These are phyloP conservation scores for Aspergillus latus DNA, from an alignment of 2,329 filamentous ascomycete genomes.

Conservation along the genomic window DNA sequence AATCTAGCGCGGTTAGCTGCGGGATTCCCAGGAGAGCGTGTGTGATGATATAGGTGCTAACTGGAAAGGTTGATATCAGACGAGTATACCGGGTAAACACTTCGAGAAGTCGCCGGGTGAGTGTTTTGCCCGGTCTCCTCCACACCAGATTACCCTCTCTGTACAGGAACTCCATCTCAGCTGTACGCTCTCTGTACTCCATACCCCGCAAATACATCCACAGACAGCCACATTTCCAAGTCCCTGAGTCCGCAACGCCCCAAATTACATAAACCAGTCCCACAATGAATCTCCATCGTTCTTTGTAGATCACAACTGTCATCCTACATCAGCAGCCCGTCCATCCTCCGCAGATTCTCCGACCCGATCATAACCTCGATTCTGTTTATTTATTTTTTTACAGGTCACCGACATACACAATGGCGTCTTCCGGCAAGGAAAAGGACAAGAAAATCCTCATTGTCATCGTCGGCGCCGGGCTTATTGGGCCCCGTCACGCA, in stretches of 20 bases:
- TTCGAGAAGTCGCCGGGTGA: neutral
- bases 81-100: conserved; percentile 10
- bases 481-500: conserved; percentile 54
- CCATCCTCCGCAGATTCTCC: too few species aligned
- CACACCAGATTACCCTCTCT: neutral
- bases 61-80: neutral
- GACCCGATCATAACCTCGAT: neutral
- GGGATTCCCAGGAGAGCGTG: too few species aligned
- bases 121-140: neutral
- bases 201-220: neutral
- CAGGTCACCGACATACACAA: too few species aligned
- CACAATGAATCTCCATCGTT: too few species aligned
- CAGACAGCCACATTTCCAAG: too few species aligned
- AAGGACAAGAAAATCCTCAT: conserved; percentile 21
- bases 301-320: too few species aligned
- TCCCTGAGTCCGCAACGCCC: too few species aligned
- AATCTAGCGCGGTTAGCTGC: neutral
- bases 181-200: neutral
- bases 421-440: too few species aligned
- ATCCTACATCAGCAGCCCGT: too few species aligned
- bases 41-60: neutral
- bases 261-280: too few species aligned
- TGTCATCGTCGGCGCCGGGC: conserved; percentile 50
- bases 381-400: too few species aligned
- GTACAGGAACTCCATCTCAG: neutral